phyloP scores from a whole-genome alignment of 345 rosid genomes.

The Acer saccharum region DNA sequence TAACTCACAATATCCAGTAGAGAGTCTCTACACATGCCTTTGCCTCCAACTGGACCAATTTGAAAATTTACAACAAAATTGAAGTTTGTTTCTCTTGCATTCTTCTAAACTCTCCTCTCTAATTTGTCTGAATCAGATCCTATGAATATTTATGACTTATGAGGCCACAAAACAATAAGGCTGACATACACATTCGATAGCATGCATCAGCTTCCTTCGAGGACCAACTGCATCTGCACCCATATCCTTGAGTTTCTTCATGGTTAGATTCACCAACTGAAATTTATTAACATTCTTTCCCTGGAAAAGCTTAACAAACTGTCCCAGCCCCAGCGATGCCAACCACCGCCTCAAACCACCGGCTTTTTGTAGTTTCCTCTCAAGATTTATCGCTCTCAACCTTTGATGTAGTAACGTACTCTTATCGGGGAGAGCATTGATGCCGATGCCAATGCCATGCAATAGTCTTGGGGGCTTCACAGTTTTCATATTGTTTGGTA shows the following conservation, averaged over 20 bases:
- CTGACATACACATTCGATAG: constrained; percentile 79
- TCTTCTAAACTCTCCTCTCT: neutral
- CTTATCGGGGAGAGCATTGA: constrained; percentile 34
- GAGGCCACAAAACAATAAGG: constrained; percentile 50
- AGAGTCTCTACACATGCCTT: neutral
- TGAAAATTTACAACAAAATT: neutral
- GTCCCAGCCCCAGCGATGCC: constrained; percentile 71
- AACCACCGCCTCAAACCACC: constrained; percentile 86
- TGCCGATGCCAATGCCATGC: constrained; percentile 38
- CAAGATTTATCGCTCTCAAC: constrained; percentile 68
- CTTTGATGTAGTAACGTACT: constrained; percentile 43
- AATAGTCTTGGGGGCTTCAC: constrained; percentile 38
- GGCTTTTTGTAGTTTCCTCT: constrained; percentile 72
- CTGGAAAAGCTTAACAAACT: constrained; percentile 70
- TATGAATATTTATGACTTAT: constrained; percentile 21
- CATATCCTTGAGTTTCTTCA: constrained; percentile 97
- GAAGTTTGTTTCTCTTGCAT: neutral
- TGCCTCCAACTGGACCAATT: neutral
- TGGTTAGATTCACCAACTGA: constrained; percentile 77
- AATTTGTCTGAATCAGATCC: neutral
- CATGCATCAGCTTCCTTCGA: constrained; percentile 92
- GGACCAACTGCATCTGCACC: constrained; percentile 94
- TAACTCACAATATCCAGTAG: neutral
- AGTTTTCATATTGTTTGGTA: constrained; percentile 34
- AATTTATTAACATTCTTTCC: constrained; percentile 59